Evolutionary conservation across 768 basidiomycete species (phyloP).

Genomic region (Lactarius quietus): DNA sequence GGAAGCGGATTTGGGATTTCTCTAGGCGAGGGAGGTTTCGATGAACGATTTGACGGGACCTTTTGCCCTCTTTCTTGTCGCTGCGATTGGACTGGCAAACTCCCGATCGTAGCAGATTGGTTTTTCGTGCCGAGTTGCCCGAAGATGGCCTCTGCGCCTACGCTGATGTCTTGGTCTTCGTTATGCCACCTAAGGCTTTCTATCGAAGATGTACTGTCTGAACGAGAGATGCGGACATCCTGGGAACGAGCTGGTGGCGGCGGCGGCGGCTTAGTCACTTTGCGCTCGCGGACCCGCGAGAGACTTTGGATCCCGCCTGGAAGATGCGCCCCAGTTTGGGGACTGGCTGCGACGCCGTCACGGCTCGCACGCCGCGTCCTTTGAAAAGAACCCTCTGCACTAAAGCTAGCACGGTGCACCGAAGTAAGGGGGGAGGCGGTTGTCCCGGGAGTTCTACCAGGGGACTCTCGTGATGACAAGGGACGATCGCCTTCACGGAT

Average conservation of each 20-base stretch:
- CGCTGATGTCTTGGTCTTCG: slow-evolving; percentile 15
- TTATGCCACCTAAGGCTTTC: slow-evolving; percentile 25
- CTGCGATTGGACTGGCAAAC: background rate
- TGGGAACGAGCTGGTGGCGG: slow-evolving; percentile 31
- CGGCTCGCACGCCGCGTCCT: background rate
- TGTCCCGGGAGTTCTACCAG: background rate
- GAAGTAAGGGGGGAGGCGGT: background rate
- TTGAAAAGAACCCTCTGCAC: background rate
- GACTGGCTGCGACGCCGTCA: background rate
- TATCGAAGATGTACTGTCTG: slow-evolving; percentile 14
- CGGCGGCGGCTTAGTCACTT: slow-evolving; percentile 31
- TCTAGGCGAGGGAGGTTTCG: background rate
- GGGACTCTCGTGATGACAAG: slow-evolving; percentile 5
- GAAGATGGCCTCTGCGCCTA: slow-evolving; percentile 21
- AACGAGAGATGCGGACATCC: slow-evolving; percentile 18
- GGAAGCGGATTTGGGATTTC: background rate
- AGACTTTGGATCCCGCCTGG: slow-evolving; percentile 4
- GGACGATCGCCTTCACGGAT: background rate
- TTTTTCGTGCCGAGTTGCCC: slow-evolving; percentile 13
- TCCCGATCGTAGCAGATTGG: background rate
- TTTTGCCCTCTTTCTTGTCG: slow-evolving; percentile 1
- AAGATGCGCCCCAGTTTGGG: slow-evolving; percentile 3
- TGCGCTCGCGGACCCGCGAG: slow-evolving; percentile 27
- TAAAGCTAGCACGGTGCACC: background rate
- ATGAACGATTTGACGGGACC: background rate